Evolutionary conservation across 306 rosid species (phyloP).

Genomic region (Elaeagnus macrophylla): DNA sequence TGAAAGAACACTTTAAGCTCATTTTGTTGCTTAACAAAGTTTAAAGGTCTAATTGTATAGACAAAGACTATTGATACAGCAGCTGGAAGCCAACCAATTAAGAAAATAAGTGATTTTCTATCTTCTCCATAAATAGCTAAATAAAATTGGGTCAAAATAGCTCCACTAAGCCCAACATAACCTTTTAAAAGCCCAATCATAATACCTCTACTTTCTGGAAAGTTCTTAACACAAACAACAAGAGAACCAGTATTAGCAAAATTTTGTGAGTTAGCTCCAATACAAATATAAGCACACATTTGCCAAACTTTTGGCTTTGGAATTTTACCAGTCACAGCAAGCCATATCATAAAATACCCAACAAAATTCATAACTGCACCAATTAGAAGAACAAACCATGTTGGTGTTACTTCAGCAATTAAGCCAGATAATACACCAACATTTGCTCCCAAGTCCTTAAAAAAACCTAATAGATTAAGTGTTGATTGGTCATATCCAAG

Average conservation of each 20-base stretch:
- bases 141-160: constrained; percentile 37
- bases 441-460: constrained; percentile 45
- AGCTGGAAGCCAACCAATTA: constrained; percentile 46
- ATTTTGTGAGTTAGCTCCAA: constrained; percentile 43
- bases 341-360: constrained; percentile 47
- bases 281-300: constrained; percentile 40
- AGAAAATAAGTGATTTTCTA: constrained; percentile 33
- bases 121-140: constrained; percentile 38
- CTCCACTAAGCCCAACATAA: constrained; percentile 48
- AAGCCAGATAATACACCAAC: constrained; percentile 39
- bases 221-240: constrained; percentile 36
- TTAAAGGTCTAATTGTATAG: constrained; percentile 26
- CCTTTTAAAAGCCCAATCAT: constrained; percentile 46
- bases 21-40: constrained; percentile 15
- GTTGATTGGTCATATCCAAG: constrained; percentile 44
- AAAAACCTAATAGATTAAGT: constrained; percentile 32
- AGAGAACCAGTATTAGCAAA: constrained; percentile 44
- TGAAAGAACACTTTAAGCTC: constrained; percentile 33
- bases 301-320: constrained; percentile 43
- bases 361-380: constrained; percentile 40
- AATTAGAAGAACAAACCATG: constrained; percentile 40
- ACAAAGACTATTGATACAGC: constrained; percentile 34
- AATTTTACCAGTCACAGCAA: constrained; percentile 31
- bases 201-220: constrained; percentile 46
- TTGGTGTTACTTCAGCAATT: constrained; percentile 37